Evolutionary conservation across 2,329 filamentous ascomycete species (phyloP), one percentile per base, ranked within the genome.

Genomic region (Aspergillus udagawae): DNA sequence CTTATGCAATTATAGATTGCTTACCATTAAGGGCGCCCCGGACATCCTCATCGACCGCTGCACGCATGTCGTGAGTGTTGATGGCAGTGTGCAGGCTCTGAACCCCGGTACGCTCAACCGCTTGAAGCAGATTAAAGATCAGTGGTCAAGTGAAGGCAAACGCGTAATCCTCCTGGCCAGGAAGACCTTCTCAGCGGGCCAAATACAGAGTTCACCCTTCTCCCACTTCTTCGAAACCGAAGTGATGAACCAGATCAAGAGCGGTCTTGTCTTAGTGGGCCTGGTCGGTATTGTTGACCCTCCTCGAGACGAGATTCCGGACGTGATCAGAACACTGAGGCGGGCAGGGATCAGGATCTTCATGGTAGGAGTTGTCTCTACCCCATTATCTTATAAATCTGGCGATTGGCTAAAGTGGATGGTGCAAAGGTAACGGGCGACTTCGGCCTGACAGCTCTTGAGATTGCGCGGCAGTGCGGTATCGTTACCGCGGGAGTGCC

Each of bases 11-110:
- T 52, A 55, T 47, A 82, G 79, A 1, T 75, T 88, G 0, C 74
- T 92, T 47, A 89, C 86, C n/a, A 89, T 92, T 68, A 92, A 93
- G 70, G 89, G 89, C 1, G 89, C 89, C 0, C 88, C 89, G 0
- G 90, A 92, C 66, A 84, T 92, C 32, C 78, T 92, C 0, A 81
- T 92, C 1, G 76, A 79, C 1, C 79, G 87, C 53, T 89, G 88
- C 66, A 79, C 80, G 1, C 78, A 79, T 21, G 83, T 85, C 52
- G 77, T 87, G 12, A 78, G 78, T 21, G 74, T 79, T 2, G 80
- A 84, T 25, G 87, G 87, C 6, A 77, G 79, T 2, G 74, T 81
- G 1, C 73, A 79, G 53, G 67, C 73, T 9, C 75, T 91, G 17
- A 79, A 82, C 45, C 68, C 73, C 5, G 67, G 70, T 1, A 77